Base-by-base conservation (phyloP, 345 rosid genomes). In the Brassica incana region DNA sequence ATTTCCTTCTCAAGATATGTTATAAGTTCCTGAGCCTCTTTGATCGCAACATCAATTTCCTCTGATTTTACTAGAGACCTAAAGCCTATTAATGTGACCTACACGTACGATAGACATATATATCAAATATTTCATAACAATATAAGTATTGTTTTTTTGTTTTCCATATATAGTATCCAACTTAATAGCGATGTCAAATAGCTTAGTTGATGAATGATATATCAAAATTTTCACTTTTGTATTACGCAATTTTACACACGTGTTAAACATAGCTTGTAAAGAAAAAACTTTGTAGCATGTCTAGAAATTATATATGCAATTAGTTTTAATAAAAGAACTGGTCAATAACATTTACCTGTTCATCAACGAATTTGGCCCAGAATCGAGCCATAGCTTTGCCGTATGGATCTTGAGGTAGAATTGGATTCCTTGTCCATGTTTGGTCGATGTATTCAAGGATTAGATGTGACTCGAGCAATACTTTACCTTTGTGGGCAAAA, bases 361-460 rank as follows among this genome's bases (percentile, higher is more conserved):
- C 83, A 63, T 84, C 89, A 3, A 78, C 65, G 80, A 80, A 73
- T 11, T 78, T 83, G 5, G 85, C 81, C 90, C 86, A 88, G 30
- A 88, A 83, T 0, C 82, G 78, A 79, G 87, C 84, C 65, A 63
- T 23, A 67, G 88, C 84, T 79, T 80, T 79, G 10, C 80, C 80
- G 35, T 81, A 74, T 59, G 87, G 86, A 65, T 88, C 85, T 10
- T 30, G 69, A 11, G 88, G 87, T 63, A 86, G 69, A 29, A 86
- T 67, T 11, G 85, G 88, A 67, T 81, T 75, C 12, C 29, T 9
- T 20, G 73, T 77, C 87, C 90, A 85, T 3, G 85, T 87, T 54
- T 85, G 83, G 8, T 87, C 88, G 79, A 87, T 84, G 78, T 87
- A 87, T 6, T 87, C 83, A 8, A 87, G 83, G 14, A 85, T 87